Evolutionary conservation across 768 basidiomycete species (phyloP).

Genomic region (Auriscalpium microsporum): DNA sequence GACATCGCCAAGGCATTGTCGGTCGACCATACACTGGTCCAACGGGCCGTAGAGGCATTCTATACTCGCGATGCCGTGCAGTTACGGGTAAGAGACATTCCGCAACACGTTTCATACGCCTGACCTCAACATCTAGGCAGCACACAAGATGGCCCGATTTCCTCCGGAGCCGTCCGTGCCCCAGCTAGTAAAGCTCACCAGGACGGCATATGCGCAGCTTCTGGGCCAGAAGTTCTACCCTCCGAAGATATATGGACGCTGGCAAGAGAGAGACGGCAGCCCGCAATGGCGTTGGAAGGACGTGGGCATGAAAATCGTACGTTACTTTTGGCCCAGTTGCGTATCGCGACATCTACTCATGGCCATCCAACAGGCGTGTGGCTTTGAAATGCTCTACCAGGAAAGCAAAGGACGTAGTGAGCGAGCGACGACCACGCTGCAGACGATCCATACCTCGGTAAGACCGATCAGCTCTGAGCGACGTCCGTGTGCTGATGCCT

Average conservation of each 20-base stretch:
- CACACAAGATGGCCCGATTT: conserved; percentile 86
- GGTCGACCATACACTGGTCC: conserved; percentile 58
- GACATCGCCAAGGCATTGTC: conserved; percentile 72
- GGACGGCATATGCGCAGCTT: conserved; percentile 91
- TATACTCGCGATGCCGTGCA: conserved; percentile 92
- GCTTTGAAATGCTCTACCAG: conserved; percentile 94
- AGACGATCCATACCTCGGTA: conserved; percentile 41
- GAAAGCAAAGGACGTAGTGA: conserved; percentile 61
- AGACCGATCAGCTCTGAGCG: conserved; percentile 11
- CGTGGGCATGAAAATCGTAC: conserved; percentile 87
- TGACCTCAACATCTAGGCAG: conserved; percentile 40
- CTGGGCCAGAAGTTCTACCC: conserved; percentile 88
- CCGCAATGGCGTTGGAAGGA: conserved; percentile 73
- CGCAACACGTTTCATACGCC: background rate
- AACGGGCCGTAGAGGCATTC: conserved; percentile 85
- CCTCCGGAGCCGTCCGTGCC: conserved; percentile 61
- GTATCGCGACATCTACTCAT: background rate
- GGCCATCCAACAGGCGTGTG: conserved; percentile 57
- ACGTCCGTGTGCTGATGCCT: background rate
- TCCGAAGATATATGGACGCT: conserved; percentile 79
- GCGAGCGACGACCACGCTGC: conserved; percentile 26
- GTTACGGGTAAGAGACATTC: conserved; percentile 54
- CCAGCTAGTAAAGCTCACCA: conserved; percentile 65
- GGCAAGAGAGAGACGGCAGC: conserved; percentile 52
- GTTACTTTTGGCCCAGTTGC: conserved; percentile 12